Percentiles rank a stretch among this genome's conserved stretches.
Conservation (phyloP, 2,329 filamentous ascomycete genomes). For the Ceratocystis cubensis region DNA sequence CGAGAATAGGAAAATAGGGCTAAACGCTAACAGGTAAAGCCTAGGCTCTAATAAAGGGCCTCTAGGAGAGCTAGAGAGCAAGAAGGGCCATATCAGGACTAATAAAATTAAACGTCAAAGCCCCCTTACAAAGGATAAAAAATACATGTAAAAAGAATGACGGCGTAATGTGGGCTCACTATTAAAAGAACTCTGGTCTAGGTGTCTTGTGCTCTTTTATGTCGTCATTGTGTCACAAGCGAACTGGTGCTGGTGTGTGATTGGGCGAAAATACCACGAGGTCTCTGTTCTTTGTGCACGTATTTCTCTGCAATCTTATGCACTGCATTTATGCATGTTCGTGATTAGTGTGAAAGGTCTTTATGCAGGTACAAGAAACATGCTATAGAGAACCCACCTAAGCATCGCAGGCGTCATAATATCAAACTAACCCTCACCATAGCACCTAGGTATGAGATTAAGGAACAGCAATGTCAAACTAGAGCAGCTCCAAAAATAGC, state of each 20-base stretch:
- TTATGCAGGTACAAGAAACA: not conserved
- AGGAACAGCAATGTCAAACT: not conserved
- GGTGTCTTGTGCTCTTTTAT: not conserved
- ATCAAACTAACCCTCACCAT: too few species aligned
- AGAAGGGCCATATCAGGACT: not conserved
- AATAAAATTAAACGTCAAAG: not conserved
- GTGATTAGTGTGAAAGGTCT: not conserved
- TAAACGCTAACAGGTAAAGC: not conserved
- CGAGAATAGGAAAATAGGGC: not conserved
- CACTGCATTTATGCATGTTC: too few species aligned
- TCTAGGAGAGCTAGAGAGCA: not conserved
- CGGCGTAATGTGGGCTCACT: not conserved
- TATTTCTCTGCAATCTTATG: too few species aligned
- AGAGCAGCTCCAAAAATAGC: not conserved
- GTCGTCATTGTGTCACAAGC: not conserved
- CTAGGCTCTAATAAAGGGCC: not conserved
- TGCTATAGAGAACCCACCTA: too few species aligned
- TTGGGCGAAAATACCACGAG: not conserved
- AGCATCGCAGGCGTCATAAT: too few species aligned
- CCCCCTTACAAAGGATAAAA: not conserved
- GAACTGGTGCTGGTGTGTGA: not conserved
- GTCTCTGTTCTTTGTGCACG: not conserved
- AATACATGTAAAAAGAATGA: not conserved
- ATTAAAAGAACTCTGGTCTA: not conserved
- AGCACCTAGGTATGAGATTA: not conserved